Percentiles rank a stretch among this genome's conserved stretches.
These are phyloP conservation scores for Lippia alba DNA, from an alignment of 305 asterid species.

Conservation along the genomic window DNA sequence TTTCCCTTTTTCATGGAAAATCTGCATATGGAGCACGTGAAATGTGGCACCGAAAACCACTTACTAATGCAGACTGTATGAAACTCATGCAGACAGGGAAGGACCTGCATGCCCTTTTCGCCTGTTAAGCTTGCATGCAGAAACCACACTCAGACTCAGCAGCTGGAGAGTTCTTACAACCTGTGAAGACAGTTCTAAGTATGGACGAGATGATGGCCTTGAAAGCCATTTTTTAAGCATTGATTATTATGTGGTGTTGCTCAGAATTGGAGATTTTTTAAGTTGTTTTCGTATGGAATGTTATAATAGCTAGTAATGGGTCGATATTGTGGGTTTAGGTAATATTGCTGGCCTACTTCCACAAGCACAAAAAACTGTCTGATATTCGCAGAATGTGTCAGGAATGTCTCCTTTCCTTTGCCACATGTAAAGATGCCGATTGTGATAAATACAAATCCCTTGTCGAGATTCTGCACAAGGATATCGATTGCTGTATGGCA, in stretches of 20 bases:
- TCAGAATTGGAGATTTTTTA: conserved; percentile 1
- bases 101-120: conserved; percentile 40
- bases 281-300: conserved; percentile 6
- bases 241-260: conserved; percentile 17
- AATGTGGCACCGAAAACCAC: conserved; percentile 57
- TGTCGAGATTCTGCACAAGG: conserved; percentile 72
- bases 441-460: conserved; percentile 65
- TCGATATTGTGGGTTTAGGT: conserved; percentile 47
- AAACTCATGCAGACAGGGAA: conserved; percentile 78
- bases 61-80: conserved; percentile 55
- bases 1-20: conserved; percentile 48
- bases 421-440: conserved; percentile 66
- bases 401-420: conserved; percentile 71
- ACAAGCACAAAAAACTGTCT: conserved; percentile 67
- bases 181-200: conserved; percentile 44
- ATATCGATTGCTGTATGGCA: conserved; percentile 49
- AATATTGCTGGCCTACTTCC: conserved; percentile 77
- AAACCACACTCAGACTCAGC: conserved; percentile 46
- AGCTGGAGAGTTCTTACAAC: conserved; percentile 1
- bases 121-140: conserved; percentile 62
- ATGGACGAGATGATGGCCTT: conserved; percentile 53
- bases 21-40: conserved; percentile 77
- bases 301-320: conserved; percentile 37
- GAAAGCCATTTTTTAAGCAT: conserved; percentile 48
- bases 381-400: conserved; percentile 78